Evolutionary conservation across 805 yeast species (phyloP), one percentile per base, ranked within the genome.

Genomic region (Isabelozyma heimii): DNA sequence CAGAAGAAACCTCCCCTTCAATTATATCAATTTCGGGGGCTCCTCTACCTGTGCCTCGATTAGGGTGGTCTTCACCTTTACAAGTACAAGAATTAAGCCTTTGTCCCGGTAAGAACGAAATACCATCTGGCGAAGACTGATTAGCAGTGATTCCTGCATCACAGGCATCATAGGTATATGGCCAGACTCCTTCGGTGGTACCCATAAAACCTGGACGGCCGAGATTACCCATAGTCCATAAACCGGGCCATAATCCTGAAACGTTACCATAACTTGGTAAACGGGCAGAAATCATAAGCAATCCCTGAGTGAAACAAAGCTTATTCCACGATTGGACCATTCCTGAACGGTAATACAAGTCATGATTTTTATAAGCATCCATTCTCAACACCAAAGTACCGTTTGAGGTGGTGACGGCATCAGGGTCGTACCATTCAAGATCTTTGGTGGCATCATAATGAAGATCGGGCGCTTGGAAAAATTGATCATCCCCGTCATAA

Each of bases 11-110:
- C 56, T 89, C 91, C 54, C 87, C 97, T 79, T 92, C 98, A 46
- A 92, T 65, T 41, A 85, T 83, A 81, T 92, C 98, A 58, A 92
- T 89, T 76, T 91, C 97, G 8, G 75, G 75, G 0, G 75, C 75
- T 27, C 75, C 75, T 53, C 75, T 62, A 8, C 70, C 75, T 14
- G 55, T 57, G 12, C 75, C 75, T 9, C 58, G 55, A 53, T 69
- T 70, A 14, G 75, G 75, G 49, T 70, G 75, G 40, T 66, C 70
- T 50, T 58, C 66, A 1, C 72, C 72, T 20, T 59, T 56, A 55
- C 75, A 70, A 5, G 72, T 67, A 55, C 75, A 70, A 33, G 41
- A 15, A 48, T 61, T 68, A 42, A 70, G 60, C 39, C 58, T 59
- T 52, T 70, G 75, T 35, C 75, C 75, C 13, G 75, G 75, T 48